phyloP scores from a whole-genome alignment of 176 grass and related monocot genomes.

The Stipa capillata region DNA sequence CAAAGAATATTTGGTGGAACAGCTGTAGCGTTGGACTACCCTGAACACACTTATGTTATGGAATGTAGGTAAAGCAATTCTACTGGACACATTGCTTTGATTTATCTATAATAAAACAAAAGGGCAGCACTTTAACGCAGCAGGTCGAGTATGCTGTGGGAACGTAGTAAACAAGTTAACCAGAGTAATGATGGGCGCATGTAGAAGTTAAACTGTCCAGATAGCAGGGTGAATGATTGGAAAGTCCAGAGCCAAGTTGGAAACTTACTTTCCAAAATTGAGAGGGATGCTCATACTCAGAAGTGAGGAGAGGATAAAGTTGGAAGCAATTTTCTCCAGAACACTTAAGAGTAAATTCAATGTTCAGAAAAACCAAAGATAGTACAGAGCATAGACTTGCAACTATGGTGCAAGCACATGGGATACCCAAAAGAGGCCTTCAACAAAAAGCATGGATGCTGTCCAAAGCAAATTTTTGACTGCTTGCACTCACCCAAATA shows the following conservation, averaged over 20 bases:
- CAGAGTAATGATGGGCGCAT: not conserved
- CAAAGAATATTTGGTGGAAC: not conserved
- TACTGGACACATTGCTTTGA: not conserved
- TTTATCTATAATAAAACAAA: not conserved
- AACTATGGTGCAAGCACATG: not conserved
- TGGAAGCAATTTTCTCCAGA: not conserved
- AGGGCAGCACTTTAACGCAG: not conserved
- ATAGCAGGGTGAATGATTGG: not conserved
- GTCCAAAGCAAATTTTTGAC: not conserved
- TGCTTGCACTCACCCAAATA: not conserved
- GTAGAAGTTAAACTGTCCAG: not conserved
- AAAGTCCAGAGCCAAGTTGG: not conserved
- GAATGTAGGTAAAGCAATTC: slow-evolving; percentile 10
- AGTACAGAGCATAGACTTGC: not conserved
- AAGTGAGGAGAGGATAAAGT: not conserved
- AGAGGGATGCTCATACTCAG: not conserved
- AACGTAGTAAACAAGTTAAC: not conserved
- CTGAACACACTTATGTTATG: not conserved
- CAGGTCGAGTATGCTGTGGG: not conserved
- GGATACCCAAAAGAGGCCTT: not conserved
- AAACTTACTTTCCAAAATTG: not conserved
- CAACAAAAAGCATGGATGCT: not conserved
- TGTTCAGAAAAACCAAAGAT: not conserved
- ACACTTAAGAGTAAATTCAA: not conserved
- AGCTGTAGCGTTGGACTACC: not conserved